These are phyloP conservation scores for Fusarium agapanthi DNA, from an alignment of 2,329 filamentous ascomycete species.

Conservation along the genomic window DNA sequence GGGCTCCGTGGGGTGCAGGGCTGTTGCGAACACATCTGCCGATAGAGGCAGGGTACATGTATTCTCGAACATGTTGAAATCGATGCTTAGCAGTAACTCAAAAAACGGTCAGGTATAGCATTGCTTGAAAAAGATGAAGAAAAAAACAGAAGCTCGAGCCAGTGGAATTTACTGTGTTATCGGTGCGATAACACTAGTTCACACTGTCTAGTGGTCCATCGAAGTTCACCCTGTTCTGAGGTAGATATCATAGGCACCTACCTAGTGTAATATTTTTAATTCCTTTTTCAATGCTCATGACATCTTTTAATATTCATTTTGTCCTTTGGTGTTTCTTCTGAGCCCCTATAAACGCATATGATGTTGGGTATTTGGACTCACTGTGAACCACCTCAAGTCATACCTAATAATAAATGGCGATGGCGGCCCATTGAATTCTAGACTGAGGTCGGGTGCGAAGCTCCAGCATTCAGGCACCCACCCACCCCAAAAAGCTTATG, in stretches of 20 bases:
- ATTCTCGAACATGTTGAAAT: constrained; percentile 81
- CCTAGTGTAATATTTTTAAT: background rate
- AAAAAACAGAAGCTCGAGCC: constrained; percentile 10
- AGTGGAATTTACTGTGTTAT: background rate
- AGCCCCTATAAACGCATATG: background rate
- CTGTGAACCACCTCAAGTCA: background rate
- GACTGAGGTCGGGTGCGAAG: background rate
- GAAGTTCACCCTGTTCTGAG: background rate
- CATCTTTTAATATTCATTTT: background rate
- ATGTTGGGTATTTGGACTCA: background rate
- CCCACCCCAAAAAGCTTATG: background rate
- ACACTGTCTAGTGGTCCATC: background rate
- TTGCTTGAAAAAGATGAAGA: background rate
- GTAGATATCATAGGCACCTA: too few species aligned
- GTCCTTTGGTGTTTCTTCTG: background rate
- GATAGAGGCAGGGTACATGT: constrained; percentile 88
- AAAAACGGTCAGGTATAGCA: background rate
- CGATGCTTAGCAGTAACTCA: background rate
- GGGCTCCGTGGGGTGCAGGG: constrained; percentile 84
- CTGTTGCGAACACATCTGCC: constrained; percentile 88
- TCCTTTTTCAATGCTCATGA: too few species aligned
- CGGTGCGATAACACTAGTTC: background rate
- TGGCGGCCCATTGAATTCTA: background rate
- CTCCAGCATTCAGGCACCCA: background rate
- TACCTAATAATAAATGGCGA: too few species aligned